Base-by-base conservation (phyloP, 345 rosid genomes). In the Euphorbia pulcherrima region DNA sequence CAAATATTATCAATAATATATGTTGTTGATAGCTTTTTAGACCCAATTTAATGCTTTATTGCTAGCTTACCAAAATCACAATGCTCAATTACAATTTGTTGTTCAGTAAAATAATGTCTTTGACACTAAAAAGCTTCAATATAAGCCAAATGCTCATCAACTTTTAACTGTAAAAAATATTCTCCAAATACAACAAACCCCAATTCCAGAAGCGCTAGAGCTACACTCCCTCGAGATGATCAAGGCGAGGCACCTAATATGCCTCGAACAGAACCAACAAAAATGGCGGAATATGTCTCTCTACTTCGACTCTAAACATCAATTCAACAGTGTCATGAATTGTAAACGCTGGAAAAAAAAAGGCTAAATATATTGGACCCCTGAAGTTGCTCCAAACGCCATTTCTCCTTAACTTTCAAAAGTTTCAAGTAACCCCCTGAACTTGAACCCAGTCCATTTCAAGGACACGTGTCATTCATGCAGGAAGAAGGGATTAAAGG, bases 151-250 rank as follows among this genome's bases (percentile, higher is more conserved):
- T 33, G 72, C 58, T 39, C 73, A 52, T 33, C 61, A 39, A 35
- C 60, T 1, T 62, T 40, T 23, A 70, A 70, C 73, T 53, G 17
- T 62, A n/a, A 52, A n/a, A 70, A 62, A 60, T 40, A 51, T 69
- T 47, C 52, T 35, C 37, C 48, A 61, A 61, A 39, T 60, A 70
- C 68, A 60, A 26, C 64, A 62, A 70, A 68, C 8, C 68, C 68
- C 26, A 18, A 52, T 40, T 54, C 48, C 69, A 8, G 11, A 53
- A 66, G 7, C 52, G 48, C 61, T 39, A n/a, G n/a, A n/a, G n/a
- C n/a, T n/a, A n/a, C n/a, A 1, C 61, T 53, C 50, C 51, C 55
- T 20, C 27, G 20, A 47, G 50, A 47, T 53, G 24, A 33, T 33
- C 27, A 41, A 24, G 17, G 52, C 35, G 37, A 41, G 50, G 50